Evolutionary conservation across 1,139 yeast genomes (phyloP), one percentile per base, ranked within the genome.

Genomic region (Geotrichum aggregatum): DNA sequence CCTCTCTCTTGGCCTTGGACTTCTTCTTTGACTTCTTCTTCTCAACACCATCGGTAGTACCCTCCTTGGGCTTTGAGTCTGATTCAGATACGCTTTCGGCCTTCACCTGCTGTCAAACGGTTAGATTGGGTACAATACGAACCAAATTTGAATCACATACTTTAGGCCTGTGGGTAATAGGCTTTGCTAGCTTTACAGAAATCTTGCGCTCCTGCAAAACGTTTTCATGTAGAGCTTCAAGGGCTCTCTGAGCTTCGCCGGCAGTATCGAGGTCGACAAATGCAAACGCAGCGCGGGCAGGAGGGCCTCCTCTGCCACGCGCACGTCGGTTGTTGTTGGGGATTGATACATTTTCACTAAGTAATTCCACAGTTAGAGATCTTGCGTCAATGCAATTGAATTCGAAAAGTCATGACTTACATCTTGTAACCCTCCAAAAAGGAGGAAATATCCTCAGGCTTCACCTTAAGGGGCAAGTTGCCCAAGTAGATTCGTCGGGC

Each of bases 191-290:
- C 59, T 77, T 80, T 56, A 79, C 76, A 52, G 74, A 70, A 56
- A 79, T 69, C 56, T 69, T 67, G 60, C 81, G 73, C 43, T 79
- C 83, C 54, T 70, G 68, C 56, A 77, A 63, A 53, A 70, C 72
- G 56, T 66, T 70, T 49, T 78, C 83, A 58, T 77, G 72, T 65
- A 77, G 72, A 59, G 74, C 71, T 45, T 61, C 63, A 72, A 76
- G 38, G 54, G 65, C 87, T 24, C 67, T 66, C 34, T 70, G 71
- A 1, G 84, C 84, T 54, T 71, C 76, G 28, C 77, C 82, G 16
- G 67, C 64, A 36, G 72, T 64, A n/a, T 66, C 70, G 59, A 84
- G 80, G 52, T 80, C 86, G 26, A 78, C 86, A 66, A 82, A 84
- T 0, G 85, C 55, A 45, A 38, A 52, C 30, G 16, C 34, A 19